Conservation (phyloP, 768 basidiomycete genomes). For the Symmetrospora coprosmae region DNA sequence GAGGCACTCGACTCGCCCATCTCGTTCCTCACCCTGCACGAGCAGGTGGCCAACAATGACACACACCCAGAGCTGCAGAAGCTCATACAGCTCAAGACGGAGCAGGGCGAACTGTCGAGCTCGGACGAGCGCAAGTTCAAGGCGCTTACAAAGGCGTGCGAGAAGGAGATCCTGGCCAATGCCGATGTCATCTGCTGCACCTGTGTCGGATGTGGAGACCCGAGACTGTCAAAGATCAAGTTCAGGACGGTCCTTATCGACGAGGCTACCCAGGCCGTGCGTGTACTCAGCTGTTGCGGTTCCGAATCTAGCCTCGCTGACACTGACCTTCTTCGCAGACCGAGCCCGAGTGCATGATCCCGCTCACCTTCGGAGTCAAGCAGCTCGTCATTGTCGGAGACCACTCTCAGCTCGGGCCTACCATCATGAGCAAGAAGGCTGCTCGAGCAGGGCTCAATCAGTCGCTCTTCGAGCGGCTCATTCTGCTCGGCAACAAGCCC, state of each 20-base stretch:
- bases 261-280: slow-evolving; percentile 68
- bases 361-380: slow-evolving; percentile 91
- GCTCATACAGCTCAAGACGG: slow-evolving; percentile 90
- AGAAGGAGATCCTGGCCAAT: slow-evolving; percentile 87
- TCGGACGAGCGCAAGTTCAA: slow-evolving; percentile 97
- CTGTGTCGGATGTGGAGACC: slow-evolving; percentile 94
- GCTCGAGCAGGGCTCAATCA: slow-evolving; percentile 97
- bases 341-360: slow-evolving; percentile 83
- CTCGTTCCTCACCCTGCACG: slow-evolving; percentile 81
- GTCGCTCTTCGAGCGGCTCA: slow-evolving; percentile 92
- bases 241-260: slow-evolving; percentile 97
- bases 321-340: slow-evolving; percentile 25
- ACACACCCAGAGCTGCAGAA: slow-evolving; percentile 95
- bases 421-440: slow-evolving; percentile 99
- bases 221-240: slow-evolving; percentile 87
- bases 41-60: slow-evolving; percentile 92
- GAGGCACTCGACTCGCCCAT: slow-evolving; percentile 96
- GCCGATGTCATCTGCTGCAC: slow-evolving; percentile 98
- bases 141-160: slow-evolving; percentile 81
- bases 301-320: not conserved
- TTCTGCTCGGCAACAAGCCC: slow-evolving; percentile 84
- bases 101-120: slow-evolving; percentile 90
- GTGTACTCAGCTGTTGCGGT: not conserved
- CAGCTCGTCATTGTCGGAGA: slow-evolving; percentile 88
- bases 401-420: slow-evolving; percentile 78